These are phyloP conservation scores for Coniochaeta sp. DNA, from an alignment of 2,329 filamentous ascomycete genomes.

Conservation along the genomic window DNA sequence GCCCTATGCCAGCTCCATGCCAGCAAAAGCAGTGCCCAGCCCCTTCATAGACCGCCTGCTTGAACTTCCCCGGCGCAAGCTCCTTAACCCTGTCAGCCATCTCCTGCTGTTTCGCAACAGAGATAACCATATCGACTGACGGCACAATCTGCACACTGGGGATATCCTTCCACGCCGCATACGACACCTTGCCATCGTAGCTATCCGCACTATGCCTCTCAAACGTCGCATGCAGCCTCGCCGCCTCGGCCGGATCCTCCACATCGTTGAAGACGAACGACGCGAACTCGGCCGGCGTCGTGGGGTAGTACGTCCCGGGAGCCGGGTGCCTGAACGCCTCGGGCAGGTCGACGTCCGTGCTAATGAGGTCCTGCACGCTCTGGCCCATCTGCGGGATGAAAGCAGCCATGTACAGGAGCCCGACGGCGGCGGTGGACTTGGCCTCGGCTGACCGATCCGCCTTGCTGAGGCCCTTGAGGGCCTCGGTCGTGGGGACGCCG, in stretches of 20 bases:
- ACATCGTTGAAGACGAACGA: conserved; percentile 7
- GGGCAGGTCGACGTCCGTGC: conserved; percentile 2
- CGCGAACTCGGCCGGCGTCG: background rate
- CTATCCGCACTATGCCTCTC: conserved; percentile 12
- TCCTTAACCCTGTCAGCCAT: conserved; percentile 9
- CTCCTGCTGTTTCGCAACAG: conserved; percentile 6
- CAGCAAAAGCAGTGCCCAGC: conserved; percentile 1
- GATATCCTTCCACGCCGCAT: conserved; percentile 12
- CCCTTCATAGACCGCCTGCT: conserved; percentile 5
- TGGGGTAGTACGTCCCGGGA: conserved; percentile 9
- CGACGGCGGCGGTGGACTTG: conserved; percentile 19
- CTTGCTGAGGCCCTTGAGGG: conserved; percentile 20
- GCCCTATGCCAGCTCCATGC: background rate
- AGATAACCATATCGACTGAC: conserved; percentile 8
- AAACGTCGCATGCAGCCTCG: conserved; percentile 1
- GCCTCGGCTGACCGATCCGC: conserved; percentile 15
- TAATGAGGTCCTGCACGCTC: conserved; percentile 4
- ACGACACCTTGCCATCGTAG: conserved; percentile 8
- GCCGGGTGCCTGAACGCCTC: conserved; percentile 4
- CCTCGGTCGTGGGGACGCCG: conserved; percentile 21
- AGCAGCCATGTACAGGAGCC: conserved; percentile 20
- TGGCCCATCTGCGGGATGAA: conserved; percentile 8
- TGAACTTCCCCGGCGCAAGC: conserved; percentile 8
- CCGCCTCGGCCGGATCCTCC: background rate
- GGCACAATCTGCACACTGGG: conserved; percentile 8